Conservation (phyloP, 148 eudicot genomes). For the Amaranthus cruentus region DNA sequence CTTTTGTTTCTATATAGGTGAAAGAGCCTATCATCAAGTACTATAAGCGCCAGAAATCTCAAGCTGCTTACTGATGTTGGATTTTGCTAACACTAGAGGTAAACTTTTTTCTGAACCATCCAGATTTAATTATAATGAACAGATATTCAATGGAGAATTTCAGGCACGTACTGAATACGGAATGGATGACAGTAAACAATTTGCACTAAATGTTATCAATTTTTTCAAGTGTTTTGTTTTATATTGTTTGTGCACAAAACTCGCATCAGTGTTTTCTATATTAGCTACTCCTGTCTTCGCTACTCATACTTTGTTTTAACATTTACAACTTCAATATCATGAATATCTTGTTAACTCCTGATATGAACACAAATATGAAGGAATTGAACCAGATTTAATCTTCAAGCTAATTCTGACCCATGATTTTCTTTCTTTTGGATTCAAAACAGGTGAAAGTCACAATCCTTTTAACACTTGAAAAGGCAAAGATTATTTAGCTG, state of each 20-base stretch:
- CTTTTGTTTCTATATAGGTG: slow-evolving; percentile 33
- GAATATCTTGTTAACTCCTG: not conserved
- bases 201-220: not conserved
- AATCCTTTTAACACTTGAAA: not conserved
- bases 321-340: not conserved
- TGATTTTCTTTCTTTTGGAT: not conserved
- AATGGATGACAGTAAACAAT: not conserved
- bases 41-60: slow-evolving; percentile 72
- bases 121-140: not conserved
- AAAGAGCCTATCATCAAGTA: slow-evolving; percentile 80
- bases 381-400: too few relatives aligned
- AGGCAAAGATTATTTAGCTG: not conserved
- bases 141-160: not conserved
- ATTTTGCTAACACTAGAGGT: not conserved
- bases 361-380: too few relatives aligned
- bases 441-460: not conserved
- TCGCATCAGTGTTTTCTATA: not conserved
- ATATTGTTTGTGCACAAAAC: not conserved
- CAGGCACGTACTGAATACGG: not conserved
- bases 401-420: too few relatives aligned
- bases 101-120: slow-evolving; percentile 3
- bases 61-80: slow-evolving; percentile 30
- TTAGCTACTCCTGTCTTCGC: not conserved
- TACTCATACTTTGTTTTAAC: not conserved
- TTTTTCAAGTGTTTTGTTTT: not conserved